Percentiles rank a stretch among this genome's conserved stretches.
Conservation (phyloP, 495 filamentous ascomycete genomes). For the Rostrohypoxylon terebratum region DNA sequence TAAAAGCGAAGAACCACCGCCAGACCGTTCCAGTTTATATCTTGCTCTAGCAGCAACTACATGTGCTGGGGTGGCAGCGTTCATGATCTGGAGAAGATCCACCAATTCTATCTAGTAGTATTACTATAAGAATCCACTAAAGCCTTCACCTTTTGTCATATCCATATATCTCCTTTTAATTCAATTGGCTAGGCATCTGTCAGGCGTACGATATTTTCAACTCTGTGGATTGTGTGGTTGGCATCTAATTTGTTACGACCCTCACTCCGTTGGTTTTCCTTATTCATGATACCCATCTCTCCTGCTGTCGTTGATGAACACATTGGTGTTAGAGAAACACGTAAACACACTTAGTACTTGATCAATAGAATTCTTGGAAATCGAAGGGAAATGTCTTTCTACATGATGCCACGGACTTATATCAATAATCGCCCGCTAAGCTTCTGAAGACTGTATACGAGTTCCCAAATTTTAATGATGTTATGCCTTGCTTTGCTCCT, state of each 20-base stretch:
- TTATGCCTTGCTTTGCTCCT: too few relatives aligned
- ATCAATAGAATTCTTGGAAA: constrained; percentile 31
- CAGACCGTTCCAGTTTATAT: constrained; percentile 85
- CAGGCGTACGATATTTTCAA: constrained; percentile 18
- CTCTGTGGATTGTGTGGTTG: constrained; percentile 19
- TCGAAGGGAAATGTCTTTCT: not conserved
- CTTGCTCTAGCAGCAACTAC: constrained; percentile 84
- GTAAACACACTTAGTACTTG: constrained; percentile 29
- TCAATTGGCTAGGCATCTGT: constrained; percentile 29
- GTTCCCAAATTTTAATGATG: not conserved
- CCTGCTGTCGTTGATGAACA: constrained; percentile 34
- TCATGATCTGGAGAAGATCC: constrained; percentile 73
- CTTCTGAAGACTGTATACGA: not conserved
- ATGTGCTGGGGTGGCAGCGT: constrained; percentile 82
- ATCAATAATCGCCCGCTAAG: not conserved
- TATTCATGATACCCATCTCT: constrained; percentile 45
- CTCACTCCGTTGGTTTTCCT: constrained; percentile 12
- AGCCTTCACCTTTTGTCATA: constrained; percentile 15
- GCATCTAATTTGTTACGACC: constrained; percentile 17
- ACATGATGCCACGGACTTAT: not conserved
- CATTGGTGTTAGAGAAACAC: constrained; percentile 22
- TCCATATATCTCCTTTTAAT: constrained; percentile 25
- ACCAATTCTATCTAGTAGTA: constrained; percentile 51
- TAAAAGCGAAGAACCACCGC: constrained; percentile 82
- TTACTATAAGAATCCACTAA: constrained; percentile 1